phyloP scores from a whole-genome alignment of 2,329 filamentous ascomycete species.

The Arthrobotrys musiformis region DNA sequence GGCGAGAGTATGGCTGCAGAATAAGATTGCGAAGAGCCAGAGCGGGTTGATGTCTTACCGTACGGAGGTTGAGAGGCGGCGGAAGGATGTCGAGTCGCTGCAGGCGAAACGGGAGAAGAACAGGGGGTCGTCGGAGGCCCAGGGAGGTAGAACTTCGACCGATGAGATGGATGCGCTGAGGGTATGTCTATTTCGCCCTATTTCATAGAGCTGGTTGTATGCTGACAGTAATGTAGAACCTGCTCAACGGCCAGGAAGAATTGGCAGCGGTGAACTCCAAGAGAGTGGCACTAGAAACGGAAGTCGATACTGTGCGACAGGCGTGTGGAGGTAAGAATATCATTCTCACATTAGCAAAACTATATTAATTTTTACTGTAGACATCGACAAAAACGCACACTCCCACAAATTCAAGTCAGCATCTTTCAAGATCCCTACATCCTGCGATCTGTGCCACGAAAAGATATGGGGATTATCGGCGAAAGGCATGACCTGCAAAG shows the following conservation, averaged over 20 bases:
- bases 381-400: conserved; percentile 89
- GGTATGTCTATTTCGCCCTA: conserved; percentile 25
- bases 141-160: conserved; percentile 73
- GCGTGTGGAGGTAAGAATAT: conserved; percentile 72
- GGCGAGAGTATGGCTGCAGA: conserved; percentile 89
- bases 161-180: conserved; percentile 58
- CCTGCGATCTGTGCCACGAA: conserved; percentile 96
- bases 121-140: conserved; percentile 63
- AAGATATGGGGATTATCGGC: conserved; percentile 96
- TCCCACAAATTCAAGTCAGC: conserved; percentile 99
- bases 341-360: neutral
- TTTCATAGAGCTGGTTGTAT: neutral
- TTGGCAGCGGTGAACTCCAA: conserved; percentile 85
- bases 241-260: conserved; percentile 68
- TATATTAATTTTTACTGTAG: conserved; percentile 61
- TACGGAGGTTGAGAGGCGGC: conserved; percentile 79
- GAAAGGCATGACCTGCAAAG: conserved; percentile 94
- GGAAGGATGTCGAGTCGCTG: conserved; percentile 81
- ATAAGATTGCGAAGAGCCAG: conserved; percentile 91
- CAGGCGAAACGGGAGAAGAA: conserved; percentile 92
- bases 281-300: conserved; percentile 87
- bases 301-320: conserved; percentile 90
- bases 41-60: conserved; percentile 80
- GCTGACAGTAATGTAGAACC: conserved; percentile 48
- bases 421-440: conserved; percentile 98